phyloP scores from a whole-genome alignment of 371 early-diverging fungal genomes.

The Parasitella parasitica region DNA sequence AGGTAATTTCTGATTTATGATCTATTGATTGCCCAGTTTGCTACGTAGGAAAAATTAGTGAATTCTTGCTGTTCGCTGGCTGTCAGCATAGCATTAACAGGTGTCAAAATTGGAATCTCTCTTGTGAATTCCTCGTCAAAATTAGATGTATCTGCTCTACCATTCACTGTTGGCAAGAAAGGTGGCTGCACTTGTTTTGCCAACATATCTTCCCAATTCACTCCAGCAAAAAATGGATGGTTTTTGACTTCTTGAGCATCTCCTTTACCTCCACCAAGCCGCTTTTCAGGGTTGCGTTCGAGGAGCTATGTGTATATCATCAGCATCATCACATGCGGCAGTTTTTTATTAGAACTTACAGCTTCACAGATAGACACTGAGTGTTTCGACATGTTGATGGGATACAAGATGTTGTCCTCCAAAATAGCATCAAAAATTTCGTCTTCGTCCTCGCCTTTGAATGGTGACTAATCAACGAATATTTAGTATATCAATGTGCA shows the following conservation, averaged over 20 bases:
- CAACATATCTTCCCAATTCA: conserved; percentile 89
- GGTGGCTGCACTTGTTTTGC: conserved; percentile 79
- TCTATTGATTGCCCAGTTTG: conserved; percentile 73
- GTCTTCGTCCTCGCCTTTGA: conserved; percentile 90
- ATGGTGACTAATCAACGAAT: conserved; percentile 70
- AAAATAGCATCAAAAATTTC: conserved; percentile 93
- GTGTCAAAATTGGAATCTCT: conserved; percentile 89
- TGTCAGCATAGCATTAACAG: conserved; percentile 74
- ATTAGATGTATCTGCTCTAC: conserved; percentile 86
- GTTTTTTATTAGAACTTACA: conserved; percentile 35
- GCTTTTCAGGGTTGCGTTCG: conserved; percentile 77
- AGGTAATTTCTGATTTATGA: too few species aligned
- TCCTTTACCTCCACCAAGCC: conserved; percentile 77
- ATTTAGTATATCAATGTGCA: not conserved
- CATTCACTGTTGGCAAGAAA: conserved; percentile 78
- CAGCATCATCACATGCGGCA: not conserved
- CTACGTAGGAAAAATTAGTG: conserved; percentile 84
- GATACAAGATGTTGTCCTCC: conserved; percentile 87
- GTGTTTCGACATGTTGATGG: conserved; percentile 82
- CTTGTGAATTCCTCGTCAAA: conserved; percentile 93
- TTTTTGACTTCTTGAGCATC: conserved; percentile 90
- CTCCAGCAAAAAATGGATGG: conserved; percentile 89
- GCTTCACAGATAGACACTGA: conserved; percentile 84
- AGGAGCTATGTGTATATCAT: conserved; percentile 52
- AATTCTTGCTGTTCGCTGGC: conserved; percentile 85